These are phyloP conservation scores for Annulohypoxylon bovei DNA, from an alignment of 495 filamentous ascomycete genomes.

Conservation along the genomic window DNA sequence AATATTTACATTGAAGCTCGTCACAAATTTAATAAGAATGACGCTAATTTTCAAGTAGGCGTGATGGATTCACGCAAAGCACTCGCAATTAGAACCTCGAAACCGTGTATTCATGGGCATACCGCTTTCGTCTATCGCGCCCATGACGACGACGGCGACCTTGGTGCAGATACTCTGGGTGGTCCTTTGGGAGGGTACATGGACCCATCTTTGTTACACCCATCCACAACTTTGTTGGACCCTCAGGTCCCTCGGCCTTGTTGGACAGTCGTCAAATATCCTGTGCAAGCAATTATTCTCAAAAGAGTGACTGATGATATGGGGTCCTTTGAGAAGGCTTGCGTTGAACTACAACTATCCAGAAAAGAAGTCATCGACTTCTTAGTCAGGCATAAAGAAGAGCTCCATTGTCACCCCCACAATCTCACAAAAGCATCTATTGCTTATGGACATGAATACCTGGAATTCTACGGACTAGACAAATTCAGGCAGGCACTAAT, in stretches of 20 bases:
- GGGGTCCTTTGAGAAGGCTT: slow-evolving; percentile 1
- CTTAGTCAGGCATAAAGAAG: background rate
- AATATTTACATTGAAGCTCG: background rate
- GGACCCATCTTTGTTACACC: too few species aligned
- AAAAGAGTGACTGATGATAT: background rate
- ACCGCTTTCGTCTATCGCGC: too few species aligned
- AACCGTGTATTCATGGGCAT: background rate
- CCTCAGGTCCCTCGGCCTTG: too few species aligned
- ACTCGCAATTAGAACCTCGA: too few species aligned
- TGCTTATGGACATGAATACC: slow-evolving; percentile 1
- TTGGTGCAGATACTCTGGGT: too few species aligned
- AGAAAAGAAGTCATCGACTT: background rate
- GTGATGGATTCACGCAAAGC: background rate
- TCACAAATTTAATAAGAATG: background rate
- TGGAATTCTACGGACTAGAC: background rate
- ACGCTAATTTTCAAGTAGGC: background rate
- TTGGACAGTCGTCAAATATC: background rate
- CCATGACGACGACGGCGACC: background rate
- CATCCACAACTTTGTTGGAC: too few species aligned
- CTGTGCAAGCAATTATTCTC: slow-evolving; percentile 17
- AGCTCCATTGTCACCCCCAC: background rate
- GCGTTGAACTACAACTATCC: background rate
- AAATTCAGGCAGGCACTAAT: background rate
- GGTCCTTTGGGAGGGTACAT: too few species aligned
- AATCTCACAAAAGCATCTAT: background rate